A percentile compares a stretch with the other conserved stretches of the same genome.
phyloP scores from a whole-genome alignment of 2,329 filamentous ascomycete genomes.

The Fusarium camptoceras region DNA sequence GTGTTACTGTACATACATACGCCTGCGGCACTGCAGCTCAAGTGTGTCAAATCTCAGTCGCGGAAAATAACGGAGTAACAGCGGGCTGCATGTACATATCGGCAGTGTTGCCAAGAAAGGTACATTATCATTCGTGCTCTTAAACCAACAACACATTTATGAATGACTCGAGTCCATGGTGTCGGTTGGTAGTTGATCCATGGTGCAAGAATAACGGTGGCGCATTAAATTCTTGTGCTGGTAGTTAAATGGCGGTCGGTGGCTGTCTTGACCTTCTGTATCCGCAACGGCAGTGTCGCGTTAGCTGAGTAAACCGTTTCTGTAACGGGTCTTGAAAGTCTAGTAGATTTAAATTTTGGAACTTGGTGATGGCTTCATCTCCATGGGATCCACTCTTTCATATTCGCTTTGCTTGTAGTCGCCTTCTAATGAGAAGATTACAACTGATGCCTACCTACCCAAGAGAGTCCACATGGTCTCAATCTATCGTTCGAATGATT shows the following conservation, averaged over 20 bases:
- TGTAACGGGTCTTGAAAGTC: not conserved
- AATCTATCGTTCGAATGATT: too few relatives aligned
- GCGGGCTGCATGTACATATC: slow-evolving; percentile 13
- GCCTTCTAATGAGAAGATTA: not conserved
- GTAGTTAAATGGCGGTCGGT: not conserved
- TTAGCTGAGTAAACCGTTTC: slow-evolving; percentile 1
- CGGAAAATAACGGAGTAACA: slow-evolving; percentile 19
- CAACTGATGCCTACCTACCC: not conserved
- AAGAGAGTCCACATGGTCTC: not conserved
- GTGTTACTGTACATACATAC: not conserved
- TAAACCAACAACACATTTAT: not conserved
- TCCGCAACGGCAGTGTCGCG: not conserved
- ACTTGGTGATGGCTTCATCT: slow-evolving; percentile 24
- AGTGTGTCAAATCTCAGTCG: slow-evolving; percentile 2
- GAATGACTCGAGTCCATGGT: slow-evolving; percentile 9
- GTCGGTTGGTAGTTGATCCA: not conserved
- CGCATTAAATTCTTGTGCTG: not conserved
- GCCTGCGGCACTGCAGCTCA: not conserved
- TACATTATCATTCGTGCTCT: not conserved
- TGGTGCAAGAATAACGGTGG: not conserved
- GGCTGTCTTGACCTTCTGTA: not conserved
- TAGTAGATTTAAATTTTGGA: slow-evolving; percentile 20
- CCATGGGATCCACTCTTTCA: not conserved
- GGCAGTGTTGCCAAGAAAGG: slow-evolving; percentile 10
- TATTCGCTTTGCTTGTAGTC: not conserved